Percentiles rank a stretch among this genome's conserved stretches.
These are phyloP conservation scores for Penicillium sp. DNA, from an alignment of 2,329 filamentous ascomycete genomes.

Conservation along the genomic window DNA sequence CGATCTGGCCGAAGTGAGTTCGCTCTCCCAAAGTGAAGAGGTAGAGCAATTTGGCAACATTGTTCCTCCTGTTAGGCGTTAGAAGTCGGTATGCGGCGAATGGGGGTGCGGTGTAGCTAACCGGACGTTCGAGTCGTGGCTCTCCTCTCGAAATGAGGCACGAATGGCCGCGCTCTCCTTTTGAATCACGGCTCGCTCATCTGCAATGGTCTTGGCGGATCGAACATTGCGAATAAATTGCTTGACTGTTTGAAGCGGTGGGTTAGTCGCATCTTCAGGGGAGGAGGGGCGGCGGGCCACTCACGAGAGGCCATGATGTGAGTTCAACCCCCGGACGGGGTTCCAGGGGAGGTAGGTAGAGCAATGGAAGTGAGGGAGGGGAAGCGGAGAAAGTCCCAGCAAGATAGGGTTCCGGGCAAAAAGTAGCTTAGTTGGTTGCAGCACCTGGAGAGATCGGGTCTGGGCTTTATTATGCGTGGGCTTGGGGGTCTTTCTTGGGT, in stretches of 20 bases:
- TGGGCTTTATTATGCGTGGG: constrained; percentile 28
- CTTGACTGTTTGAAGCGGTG: constrained; percentile 67
- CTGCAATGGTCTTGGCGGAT: constrained; percentile 97
- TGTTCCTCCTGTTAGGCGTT: constrained; percentile 73
- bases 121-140: constrained; percentile 86
- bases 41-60: constrained; percentile 97
- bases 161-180: constrained; percentile 98
- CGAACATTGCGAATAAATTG: constrained; percentile 99
- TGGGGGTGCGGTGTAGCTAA: constrained; percentile 47
- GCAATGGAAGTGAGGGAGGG: constrained; percentile 2
- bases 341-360: constrained; percentile 18
- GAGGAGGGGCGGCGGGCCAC: constrained; percentile 35
- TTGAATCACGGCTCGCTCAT: constrained; percentile 96
- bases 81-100: constrained; percentile 16
- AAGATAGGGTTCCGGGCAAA: background rate
- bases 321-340: constrained; percentile 50
- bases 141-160: constrained; percentile 97
- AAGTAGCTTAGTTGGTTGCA: background rate
- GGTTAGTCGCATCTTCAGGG: constrained; percentile 23
- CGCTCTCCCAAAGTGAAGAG: constrained; percentile 96
- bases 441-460: constrained; percentile 6
- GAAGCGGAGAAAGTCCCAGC: background rate
- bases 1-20: constrained; percentile 98
- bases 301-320: constrained; percentile 59
- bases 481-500: constrained; percentile 13